These are phyloP conservation scores for Fusarium anthophilum DNA, from an alignment of 2,329 filamentous ascomycete species.

Conservation along the genomic window DNA sequence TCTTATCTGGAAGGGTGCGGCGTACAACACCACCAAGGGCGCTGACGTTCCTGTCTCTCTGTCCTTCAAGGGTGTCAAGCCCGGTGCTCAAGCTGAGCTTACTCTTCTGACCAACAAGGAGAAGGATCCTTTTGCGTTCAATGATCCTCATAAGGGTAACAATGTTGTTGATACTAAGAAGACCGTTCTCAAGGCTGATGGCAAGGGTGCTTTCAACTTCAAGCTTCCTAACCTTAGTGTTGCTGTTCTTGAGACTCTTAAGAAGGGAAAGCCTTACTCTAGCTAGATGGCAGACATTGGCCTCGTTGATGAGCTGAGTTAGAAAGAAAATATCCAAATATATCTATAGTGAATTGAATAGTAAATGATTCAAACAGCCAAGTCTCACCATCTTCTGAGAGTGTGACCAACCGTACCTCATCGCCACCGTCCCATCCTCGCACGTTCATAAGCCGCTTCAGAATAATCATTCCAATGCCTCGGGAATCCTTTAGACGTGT, in stretches of 20 bases:
- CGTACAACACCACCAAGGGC: constrained; percentile 60
- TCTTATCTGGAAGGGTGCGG: constrained; percentile 61
- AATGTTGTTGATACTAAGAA: constrained; percentile 60
- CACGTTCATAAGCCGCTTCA: not conserved
- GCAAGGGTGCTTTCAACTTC: constrained; percentile 61
- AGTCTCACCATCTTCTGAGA: accelerated
- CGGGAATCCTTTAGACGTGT: not conserved
- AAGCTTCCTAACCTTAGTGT: constrained; percentile 64
- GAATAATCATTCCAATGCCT: not conserved
- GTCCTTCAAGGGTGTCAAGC: constrained; percentile 54
- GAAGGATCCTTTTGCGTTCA: constrained; percentile 54
- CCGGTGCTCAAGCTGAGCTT: constrained; percentile 53
- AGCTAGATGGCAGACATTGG: not conserved
- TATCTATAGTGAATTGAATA: accelerated
- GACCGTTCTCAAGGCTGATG: constrained; percentile 51
- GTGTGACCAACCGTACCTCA: accelerated
- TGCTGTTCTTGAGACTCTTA: constrained; percentile 60
- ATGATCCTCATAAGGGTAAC: constrained; percentile 54
- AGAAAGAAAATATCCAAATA: not conserved
- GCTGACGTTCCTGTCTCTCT: constrained; percentile 57
- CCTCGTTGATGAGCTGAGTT: accelerated
- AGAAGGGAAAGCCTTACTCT: constrained; percentile 10
- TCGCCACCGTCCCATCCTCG: not conserved
- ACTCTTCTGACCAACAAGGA: constrained; percentile 56
- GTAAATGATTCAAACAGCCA: accelerated